Evolutionary conservation across 768 basidiomycete genomes (phyloP).

Genomic region (Holtermanniella nyarrowii): DNA sequence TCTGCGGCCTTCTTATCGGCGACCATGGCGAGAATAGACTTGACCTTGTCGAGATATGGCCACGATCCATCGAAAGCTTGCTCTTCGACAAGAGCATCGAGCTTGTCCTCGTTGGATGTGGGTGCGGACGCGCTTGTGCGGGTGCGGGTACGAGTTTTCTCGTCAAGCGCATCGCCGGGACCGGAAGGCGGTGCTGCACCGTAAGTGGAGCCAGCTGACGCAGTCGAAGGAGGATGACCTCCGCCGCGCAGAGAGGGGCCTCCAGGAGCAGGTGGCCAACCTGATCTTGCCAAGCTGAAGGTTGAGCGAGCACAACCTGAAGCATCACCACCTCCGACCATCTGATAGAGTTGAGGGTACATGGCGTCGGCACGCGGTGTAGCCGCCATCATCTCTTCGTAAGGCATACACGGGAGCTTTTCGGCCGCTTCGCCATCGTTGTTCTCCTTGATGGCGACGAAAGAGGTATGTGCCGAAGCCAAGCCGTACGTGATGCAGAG

Average conservation of each 20-base stretch:
- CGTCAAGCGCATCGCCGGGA: slow-evolving; percentile 1
- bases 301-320: too few relatives aligned
- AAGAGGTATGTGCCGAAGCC: slow-evolving; percentile 50
- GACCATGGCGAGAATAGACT: neutral
- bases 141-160: neutral
- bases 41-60: slow-evolving; percentile 6
- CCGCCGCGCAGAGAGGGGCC: neutral
- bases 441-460: slow-evolving; percentile 48
- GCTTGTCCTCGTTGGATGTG: neutral
- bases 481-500: slow-evolving; percentile 51
- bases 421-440: neutral
- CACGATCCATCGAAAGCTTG: slow-evolving; percentile 51
- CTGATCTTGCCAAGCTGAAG: neutral
- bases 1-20: neutral
- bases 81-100: slow-evolving; percentile 42
- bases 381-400: neutral
- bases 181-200: neutral
- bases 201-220: neutral
- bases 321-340: neutral
- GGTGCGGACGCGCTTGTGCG: neutral
- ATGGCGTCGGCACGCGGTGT: neutral
- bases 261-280: neutral
- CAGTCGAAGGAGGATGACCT: neutral
- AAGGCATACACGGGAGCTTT: neutral
- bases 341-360: neutral